These are phyloP conservation scores for Aurifilum marmelostoma DNA, from an alignment of 2,329 filamentous ascomycete genomes.

Conservation along the genomic window DNA sequence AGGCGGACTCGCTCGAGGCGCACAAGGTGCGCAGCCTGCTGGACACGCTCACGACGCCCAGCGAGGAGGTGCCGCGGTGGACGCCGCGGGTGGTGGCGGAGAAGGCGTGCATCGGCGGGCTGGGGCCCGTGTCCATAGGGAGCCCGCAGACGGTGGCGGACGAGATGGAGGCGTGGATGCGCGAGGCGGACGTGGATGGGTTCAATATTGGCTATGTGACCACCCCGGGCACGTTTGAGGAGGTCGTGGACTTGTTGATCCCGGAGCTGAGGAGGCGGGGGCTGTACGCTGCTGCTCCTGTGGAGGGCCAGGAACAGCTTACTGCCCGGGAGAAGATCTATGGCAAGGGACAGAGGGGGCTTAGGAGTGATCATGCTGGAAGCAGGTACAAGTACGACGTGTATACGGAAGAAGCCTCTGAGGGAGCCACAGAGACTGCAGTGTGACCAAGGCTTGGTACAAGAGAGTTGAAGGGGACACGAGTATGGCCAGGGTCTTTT, in stretches of 20 bases:
- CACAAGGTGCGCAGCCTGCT: conserved; percentile 48
- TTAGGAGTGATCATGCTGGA: conserved; percentile 63
- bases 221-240: conserved; percentile 55
- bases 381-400: conserved; percentile 64
- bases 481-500: not conserved
- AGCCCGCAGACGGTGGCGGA: conserved; percentile 49
- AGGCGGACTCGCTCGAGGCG: conserved; percentile 53
- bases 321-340: conserved; percentile 65
- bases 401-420: conserved; percentile 55
- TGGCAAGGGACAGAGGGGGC: conserved; percentile 58
- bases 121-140: conserved; percentile 53
- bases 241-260: conserved; percentile 52
- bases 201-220: conserved; percentile 49
- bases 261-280: conserved; percentile 49
- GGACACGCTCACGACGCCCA: conserved; percentile 46
- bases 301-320: conserved; percentile 38
- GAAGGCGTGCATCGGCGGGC: conserved; percentile 51
- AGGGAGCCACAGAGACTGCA: not conserved
- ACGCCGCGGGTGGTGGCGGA: conserved; percentile 50
- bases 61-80: conserved; percentile 48
- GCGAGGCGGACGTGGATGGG: conserved; percentile 39
- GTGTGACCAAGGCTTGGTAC: too few species aligned
- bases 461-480: not conserved
- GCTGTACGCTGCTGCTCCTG: conserved; percentile 39
- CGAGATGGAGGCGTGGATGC: conserved; percentile 50